Evolutionary conservation across 1,284 basidiomycete species (phyloP).

Genomic region (Leccinum fallax): DNA sequence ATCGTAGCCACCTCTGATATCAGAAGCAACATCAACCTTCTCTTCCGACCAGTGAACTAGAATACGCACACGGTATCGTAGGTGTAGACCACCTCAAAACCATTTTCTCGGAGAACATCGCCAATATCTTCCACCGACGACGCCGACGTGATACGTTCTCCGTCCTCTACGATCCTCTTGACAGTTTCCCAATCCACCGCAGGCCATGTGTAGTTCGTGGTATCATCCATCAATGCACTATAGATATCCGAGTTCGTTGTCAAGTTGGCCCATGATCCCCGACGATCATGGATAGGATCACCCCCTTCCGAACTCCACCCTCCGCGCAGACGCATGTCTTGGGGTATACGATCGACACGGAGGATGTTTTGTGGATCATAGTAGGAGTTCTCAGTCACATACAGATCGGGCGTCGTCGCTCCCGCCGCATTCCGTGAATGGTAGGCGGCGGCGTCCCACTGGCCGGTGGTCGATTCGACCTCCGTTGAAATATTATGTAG

Average conservation of each 20-base stretch:
- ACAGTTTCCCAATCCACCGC: conserved; percentile 23
- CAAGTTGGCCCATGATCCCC: conserved; percentile 29
- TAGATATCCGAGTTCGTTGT: conserved; percentile 22
- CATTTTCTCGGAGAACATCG: conserved; percentile 37
- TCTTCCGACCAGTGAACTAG: background rate
- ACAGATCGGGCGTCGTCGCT: conserved; percentile 27
- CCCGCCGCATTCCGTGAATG: conserved; percentile 17
- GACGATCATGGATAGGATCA: conserved; percentile 19
- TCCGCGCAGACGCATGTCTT: conserved; percentile 37
- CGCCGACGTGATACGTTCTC: conserved; percentile 19
- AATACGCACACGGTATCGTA: conserved; percentile 40
- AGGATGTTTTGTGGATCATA: conserved; percentile 39
- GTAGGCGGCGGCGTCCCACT: conserved; percentile 39
- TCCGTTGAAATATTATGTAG: conserved; percentile 39
- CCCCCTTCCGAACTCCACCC: conserved; percentile 22
- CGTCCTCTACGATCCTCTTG: conserved; percentile 23
- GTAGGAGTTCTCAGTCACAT: conserved; percentile 40
- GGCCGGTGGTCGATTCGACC: conserved; percentile 40
- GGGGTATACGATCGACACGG: conserved; percentile 41
- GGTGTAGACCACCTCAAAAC: conserved; percentile 40
- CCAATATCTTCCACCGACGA: conserved; percentile 35
- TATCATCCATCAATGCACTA: conserved; percentile 17
- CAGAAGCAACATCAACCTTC: background rate
- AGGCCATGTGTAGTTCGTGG: conserved; percentile 11
- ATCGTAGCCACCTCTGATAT: conserved; percentile 40